Evolutionary conservation across 495 filamentous ascomycete species (phyloP), one percentile per base, ranked within the genome.

Genomic region (Trichocladium uniseriatum): DNA sequence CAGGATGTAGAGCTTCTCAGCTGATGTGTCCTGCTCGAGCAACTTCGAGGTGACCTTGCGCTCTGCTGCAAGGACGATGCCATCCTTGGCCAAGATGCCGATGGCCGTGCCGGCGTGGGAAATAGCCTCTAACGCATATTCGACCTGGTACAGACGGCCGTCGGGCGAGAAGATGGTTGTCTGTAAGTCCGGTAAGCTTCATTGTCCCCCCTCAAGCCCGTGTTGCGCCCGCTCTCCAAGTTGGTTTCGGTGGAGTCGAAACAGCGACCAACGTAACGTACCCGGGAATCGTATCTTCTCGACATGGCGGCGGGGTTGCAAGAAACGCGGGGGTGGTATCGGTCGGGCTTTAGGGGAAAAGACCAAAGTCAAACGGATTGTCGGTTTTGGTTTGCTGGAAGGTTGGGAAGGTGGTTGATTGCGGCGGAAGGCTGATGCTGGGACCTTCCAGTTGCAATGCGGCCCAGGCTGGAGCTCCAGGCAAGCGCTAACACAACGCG

Each of bases 81-180:
- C 92, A 81, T 98, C 92, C 68, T 89, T 89, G 45, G 92, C 91
- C 53, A 98, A 78, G 60, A 98, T 95, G 41, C 92, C 92, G 52
- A 98, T 80, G 51, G 92, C 92, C 19, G 92, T 98, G 49, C 92
- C 92, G 53, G 92, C 92, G 61, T 98, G 94, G 40, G 94, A 97
- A 63, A 98, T 98, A 60, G 92, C 92, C 66, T 98, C 92, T 18
- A 98, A 81, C 13, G 92, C 92, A 79, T 98, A 98, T 79, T 98
- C 92, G 57, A 98, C 92, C 71, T 98, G 92, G 70, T 98, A 98
- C 44, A 98, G 79, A 58, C 92, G 89, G 45, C 92, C 92, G 72
- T 98, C 92, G 52, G 92, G 92, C 42, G 92, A 98, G 80, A 98
- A 98, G 77, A 97, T 98, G 69, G 92, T 98, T 57, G 92, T 98